Conservation (phyloP, 768 basidiomycete species). For the Psilocybe tampanensis region DNA sequence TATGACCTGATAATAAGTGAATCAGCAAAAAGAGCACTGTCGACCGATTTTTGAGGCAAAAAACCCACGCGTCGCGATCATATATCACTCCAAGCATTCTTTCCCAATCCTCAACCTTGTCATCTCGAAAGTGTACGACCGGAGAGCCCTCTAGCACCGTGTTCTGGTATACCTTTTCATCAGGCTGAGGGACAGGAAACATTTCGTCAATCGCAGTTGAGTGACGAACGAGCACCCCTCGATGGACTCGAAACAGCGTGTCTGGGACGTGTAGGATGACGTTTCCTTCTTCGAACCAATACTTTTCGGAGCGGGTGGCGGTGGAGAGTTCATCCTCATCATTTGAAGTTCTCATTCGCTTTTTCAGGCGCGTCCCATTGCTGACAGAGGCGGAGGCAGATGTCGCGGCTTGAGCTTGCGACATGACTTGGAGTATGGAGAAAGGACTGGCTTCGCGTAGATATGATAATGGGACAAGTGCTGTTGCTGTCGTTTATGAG, state of each 20-base stretch:
- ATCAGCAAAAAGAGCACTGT: too few species aligned
- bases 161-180: background rate
- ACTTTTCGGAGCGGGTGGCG: background rate
- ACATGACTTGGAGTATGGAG: too few species aligned
- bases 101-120: conserved; percentile 1
- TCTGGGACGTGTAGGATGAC: background rate
- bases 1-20: background rate
- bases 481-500: too few species aligned
- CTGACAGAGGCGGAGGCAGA: background rate
- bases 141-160: background rate
- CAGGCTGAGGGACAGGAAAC: background rate
- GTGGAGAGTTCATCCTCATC: background rate
- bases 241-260: conserved; percentile 1
- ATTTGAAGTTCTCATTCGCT: background rate
- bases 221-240: background rate
- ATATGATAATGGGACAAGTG: too few species aligned
- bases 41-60: background rate
- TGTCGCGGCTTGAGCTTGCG: too few species aligned
- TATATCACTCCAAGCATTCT: background rate
- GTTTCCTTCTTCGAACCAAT: conserved; percentile 8
- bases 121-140: background rate
- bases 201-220: background rate
- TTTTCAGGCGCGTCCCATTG: background rate
- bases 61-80: background rate
- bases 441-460: too few species aligned